Evolutionary conservation across 192 early-diverging fungal genomes (phyloP), one percentile per base, ranked within the genome.

Genomic region (Funneliformis mosseae): DNA sequence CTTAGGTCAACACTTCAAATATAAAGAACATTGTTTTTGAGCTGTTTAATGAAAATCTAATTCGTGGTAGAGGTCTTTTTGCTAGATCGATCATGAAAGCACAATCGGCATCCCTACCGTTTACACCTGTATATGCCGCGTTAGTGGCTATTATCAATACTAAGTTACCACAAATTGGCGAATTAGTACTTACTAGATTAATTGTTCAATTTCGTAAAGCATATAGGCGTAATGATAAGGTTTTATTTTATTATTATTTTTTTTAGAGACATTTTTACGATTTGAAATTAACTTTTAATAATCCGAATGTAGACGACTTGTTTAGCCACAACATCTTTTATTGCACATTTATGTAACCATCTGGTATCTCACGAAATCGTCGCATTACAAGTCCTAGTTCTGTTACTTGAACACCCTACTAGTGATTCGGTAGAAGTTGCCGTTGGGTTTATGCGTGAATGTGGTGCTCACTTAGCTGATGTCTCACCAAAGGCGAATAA

Each of bases 381-480:
- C 12, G 96, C 95, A 5, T 88, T 99, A 72, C 93, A 98, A 82
- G 88, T 97, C 23, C 84, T 98, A 43, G 88, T 90, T 9, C 84
- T 99, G 64, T 83, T 99, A 42, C 86, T 98, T 10, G 89, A 96
- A 88, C 85, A 92, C 77, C 95, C 88, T 9, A 99, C 97, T 1
- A 94, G 97, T 74, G 97, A 99, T 83, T 97, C 97, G 55, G 96
- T 99, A 3, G 97, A 98, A 80, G 94, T 98, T 45, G 97, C 96
- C 14, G 96, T 99, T 23, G 94, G 95, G 0, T 97, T 98, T 83
- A 94, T 96, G 90, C 91, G 94, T 41, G 95, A 97, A 77, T 90
- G 91, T 43, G 97, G 97, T 33, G 91, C 95, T 5, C 92, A 93
- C 82, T 81, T 99, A 42, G 85, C 92, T n/a, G 94, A 94, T 33